Conservation (phyloP, 345 rosid species). For the Rhizophora mangle region DNA sequence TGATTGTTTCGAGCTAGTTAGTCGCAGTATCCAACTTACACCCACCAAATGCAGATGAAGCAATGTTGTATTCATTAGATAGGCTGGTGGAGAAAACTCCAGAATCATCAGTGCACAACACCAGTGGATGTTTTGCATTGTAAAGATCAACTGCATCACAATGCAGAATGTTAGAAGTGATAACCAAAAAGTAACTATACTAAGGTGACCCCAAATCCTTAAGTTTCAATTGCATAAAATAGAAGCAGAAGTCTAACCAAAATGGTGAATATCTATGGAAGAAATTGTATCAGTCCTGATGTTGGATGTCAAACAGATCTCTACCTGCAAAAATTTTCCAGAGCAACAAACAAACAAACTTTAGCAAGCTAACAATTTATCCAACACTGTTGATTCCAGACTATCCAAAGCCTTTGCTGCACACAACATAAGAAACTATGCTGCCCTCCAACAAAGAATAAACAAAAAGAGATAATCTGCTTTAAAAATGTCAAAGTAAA, state of each 20-base stretch:
- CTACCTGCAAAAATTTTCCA: slow-evolving; percentile 60
- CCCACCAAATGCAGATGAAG: slow-evolving; percentile 77
- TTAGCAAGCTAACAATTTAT: not conserved
- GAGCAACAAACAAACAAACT: not conserved
- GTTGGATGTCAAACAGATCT: slow-evolving; percentile 94
- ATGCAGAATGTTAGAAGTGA: not conserved
- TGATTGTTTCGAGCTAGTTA: slow-evolving; percentile 3
- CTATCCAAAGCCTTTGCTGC: not conserved
- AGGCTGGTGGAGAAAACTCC: slow-evolving; percentile 89
- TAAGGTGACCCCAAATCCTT: not conserved
- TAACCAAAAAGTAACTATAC: not conserved
- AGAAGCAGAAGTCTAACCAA: slow-evolving; percentile 46
- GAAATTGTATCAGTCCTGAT: slow-evolving; percentile 71
- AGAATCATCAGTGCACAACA: slow-evolving; percentile 80
- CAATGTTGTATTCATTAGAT: slow-evolving; percentile 62
- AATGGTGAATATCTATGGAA: slow-evolving; percentile 85
- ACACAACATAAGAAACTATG: not conserved
- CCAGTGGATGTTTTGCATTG: slow-evolving; percentile 64
- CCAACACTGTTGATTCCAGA: not conserved
- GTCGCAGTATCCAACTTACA: slow-evolving; percentile 4
- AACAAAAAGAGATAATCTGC: not conserved
- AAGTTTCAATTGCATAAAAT: not conserved
- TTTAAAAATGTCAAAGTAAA: not conserved
- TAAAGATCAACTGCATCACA: slow-evolving; percentile 59
- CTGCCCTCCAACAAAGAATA: not conserved